These are phyloP conservation scores for Fusarium drepaniforme DNA, from an alignment of 2,329 filamentous ascomycete genomes.

Conservation along the genomic window DNA sequence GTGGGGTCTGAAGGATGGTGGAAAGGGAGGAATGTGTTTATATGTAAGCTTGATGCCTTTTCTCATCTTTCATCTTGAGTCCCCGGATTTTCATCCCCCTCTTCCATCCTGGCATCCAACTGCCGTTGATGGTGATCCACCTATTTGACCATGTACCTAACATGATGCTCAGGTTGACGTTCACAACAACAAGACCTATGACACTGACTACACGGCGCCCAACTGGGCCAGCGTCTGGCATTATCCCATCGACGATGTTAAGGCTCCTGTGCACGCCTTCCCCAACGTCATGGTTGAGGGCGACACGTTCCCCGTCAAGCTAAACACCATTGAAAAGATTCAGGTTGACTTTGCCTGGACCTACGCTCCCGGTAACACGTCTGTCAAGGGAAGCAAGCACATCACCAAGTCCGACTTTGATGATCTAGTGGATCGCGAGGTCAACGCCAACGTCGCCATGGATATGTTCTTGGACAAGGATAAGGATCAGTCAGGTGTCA, in stretches of 20 bases:
- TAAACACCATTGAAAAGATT: conserved; percentile 55
- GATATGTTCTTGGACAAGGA: conserved; percentile 69
- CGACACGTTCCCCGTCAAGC: conserved; percentile 55
- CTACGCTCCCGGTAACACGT: conserved; percentile 60
- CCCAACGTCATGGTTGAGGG: conserved; percentile 64
- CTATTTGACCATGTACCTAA: conserved; percentile 2
- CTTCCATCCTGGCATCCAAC: background rate
- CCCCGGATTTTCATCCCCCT: background rate
- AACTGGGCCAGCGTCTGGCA: conserved; percentile 66
- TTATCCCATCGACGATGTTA: conserved; percentile 56
- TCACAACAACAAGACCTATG: conserved; percentile 63
- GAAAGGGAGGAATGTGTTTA: conserved; percentile 60
- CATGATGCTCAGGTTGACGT: conserved; percentile 55
- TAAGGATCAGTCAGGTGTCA: conserved; percentile 53
- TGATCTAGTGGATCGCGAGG: conserved; percentile 48
- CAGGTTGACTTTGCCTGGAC: conserved; percentile 62
- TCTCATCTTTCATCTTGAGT: background rate
- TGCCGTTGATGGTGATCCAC: background rate
- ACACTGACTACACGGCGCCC: conserved; percentile 59
- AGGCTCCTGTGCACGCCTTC: conserved; percentile 65
- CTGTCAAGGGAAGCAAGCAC: conserved; percentile 54
- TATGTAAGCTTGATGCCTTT: conserved; percentile 57
- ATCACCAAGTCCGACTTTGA: conserved; percentile 50
- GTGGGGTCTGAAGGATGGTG: conserved; percentile 59
- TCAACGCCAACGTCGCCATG: conserved; percentile 69